Conservation (phyloP, 192 early-diverging fungal genomes). For the Oehlia diaphana region DNA sequence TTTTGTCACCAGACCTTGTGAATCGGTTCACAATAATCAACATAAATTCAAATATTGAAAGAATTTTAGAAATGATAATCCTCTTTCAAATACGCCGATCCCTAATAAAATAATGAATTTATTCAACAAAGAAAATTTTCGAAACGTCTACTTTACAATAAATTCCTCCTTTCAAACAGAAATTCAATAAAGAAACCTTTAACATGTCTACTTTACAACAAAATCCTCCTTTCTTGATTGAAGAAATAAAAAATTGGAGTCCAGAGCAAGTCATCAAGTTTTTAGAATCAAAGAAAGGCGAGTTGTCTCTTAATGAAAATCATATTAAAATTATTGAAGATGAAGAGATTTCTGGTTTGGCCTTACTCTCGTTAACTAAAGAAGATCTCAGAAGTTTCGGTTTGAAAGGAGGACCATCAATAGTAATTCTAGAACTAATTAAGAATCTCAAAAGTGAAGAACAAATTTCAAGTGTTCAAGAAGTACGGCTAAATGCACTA, state of each 20-base stretch:
- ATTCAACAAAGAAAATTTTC: no score
- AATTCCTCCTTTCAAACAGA: neutral
- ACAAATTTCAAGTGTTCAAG: no score
- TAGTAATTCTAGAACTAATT: neutral
- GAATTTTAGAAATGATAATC: no score
- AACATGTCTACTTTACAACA: no score
- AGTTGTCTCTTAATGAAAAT: neutral
- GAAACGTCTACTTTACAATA: no score
- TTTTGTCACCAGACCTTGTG: no score
- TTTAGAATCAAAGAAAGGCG: slow-evolving; percentile 10
- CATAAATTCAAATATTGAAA: no score
- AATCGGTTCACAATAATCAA: no score
- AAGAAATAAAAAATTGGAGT: slow-evolving; percentile 3
- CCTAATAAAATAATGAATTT: no score
- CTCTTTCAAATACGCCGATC: no score
- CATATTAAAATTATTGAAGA: slow-evolving; percentile 3
- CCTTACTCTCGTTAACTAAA: neutral
- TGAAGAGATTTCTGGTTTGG: neutral
- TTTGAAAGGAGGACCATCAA: neutral
- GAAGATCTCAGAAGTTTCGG: neutral
- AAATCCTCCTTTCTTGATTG: neutral
- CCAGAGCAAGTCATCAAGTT: neutral
- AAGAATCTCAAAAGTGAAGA: neutral
- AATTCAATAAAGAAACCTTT: no score
- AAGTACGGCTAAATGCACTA: no score